Evolutionary conservation across 441 rosid species (phyloP), one percentile per base, ranked within the genome.

Genomic region (Eruca vesicaria): DNA sequence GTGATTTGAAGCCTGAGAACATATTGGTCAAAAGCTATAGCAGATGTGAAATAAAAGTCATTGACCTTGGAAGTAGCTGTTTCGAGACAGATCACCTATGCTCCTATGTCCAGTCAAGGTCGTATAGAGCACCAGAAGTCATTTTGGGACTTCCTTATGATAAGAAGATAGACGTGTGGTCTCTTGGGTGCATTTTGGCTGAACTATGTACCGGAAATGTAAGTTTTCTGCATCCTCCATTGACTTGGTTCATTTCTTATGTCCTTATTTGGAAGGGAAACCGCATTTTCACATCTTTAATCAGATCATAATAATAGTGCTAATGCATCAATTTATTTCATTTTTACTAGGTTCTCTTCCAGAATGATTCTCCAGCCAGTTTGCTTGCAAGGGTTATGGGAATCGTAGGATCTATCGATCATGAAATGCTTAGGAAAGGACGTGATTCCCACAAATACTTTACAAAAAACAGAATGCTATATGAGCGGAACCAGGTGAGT

Each of bases 21-120:
- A 91, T 96, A 78, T 74, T 96, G 74, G 98, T 96, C 63, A 93
- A 96, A 82, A 96, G 99, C 82, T 96, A 96, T 72, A 96, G 97
- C 75, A 86, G 99, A 82, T 93, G 97, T 72, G 99, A 96, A 85
- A 91, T 93, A 81, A 93, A 96, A 88, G 97, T 93, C 79, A 96
- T 96, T 36, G 98, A 96, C 83, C 97, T 96, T 31, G 99, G 99
- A 82, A 96, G 99, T 83, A 96, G 99, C 85, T 96, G 98, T 82
- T 93, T 93, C 83, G 97, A 96, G 90, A 91, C 99, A 4, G 99
- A 93, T 79, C 97, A 96, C 78, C 79, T 96, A 21, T 96, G 99
- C 84, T 93, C 99, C 38, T 96, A 96, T 80, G 99, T 96, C 66
- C 99, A 96, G 71, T 96, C 99, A 7, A 87, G 99, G 81, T 93